Conservation (phyloP, 2,329 filamentous ascomycete genomes). For the Neonectria punicea region DNA sequence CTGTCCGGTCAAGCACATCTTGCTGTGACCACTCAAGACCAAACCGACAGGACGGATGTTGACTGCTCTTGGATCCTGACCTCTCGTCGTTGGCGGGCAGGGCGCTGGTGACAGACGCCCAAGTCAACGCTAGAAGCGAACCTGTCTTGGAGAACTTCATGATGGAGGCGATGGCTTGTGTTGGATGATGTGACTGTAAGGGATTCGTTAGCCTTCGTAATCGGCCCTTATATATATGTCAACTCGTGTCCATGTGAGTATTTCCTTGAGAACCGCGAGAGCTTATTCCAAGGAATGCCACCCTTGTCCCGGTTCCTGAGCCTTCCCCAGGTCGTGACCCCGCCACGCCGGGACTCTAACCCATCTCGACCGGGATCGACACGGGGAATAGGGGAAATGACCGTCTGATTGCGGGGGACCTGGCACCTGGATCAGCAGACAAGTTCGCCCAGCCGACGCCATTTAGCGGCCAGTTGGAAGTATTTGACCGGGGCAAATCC, state of each 20-base stretch:
- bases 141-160: slow-evolving; percentile 26
- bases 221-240: slow-evolving; percentile 11
- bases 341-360: slow-evolving; percentile 2
- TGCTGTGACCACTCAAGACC: slow-evolving; percentile 44
- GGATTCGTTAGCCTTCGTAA: neutral
- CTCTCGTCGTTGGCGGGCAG: slow-evolving; percentile 3
- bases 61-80: neutral
- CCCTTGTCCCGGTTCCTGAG: neutral
- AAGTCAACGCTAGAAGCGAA: slow-evolving; percentile 8
- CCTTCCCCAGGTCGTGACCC: slow-evolving; percentile 18
- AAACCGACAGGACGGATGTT: slow-evolving; percentile 46
- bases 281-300: neutral
- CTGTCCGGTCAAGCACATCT: slow-evolving; percentile 42
- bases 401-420: slow-evolving; percentile 7
- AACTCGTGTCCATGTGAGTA: neutral
- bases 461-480: neutral
- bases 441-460: neutral
- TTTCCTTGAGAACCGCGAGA: neutral
- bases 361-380: slow-evolving; percentile 21
- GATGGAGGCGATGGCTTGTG: neutral
- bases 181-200: neutral
- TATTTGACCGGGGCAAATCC: slow-evolving; percentile 38
- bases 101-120: neutral
- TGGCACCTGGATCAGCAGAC: slow-evolving; percentile 3
- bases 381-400: slow-evolving; percentile 34